phyloP scores from a whole-genome alignment of 2,329 filamentous ascomycete genomes.

The Fusarium solani-melongenae region DNA sequence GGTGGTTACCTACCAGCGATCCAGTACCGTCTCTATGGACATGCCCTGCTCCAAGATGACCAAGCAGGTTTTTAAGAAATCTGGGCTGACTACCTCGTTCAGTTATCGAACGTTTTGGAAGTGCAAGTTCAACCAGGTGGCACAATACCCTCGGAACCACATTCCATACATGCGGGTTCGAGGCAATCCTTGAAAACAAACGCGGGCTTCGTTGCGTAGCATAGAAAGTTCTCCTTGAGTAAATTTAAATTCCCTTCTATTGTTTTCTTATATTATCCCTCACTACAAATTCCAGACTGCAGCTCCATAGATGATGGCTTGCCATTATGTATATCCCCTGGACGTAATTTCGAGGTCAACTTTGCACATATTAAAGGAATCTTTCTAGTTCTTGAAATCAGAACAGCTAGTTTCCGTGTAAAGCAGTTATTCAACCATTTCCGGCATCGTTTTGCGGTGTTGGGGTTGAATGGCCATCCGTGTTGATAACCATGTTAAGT shows the following conservation, averaged over 20 bases:
- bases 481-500: too few species aligned
- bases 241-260: neutral
- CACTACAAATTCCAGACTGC: too few species aligned
- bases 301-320: too few species aligned
- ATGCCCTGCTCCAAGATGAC: neutral
- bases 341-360: too few species aligned
- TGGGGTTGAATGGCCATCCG: too few species aligned
- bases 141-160: neutral
- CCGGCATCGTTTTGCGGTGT: too few species aligned
- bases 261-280: too few species aligned
- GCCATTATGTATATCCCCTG: too few species aligned
- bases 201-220: neutral
- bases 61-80: neutral
- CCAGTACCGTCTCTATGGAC: neutral
- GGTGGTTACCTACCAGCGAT: neutral
- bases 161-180: neutral
- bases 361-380: too few species aligned
- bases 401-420: too few species aligned
- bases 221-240: neutral
- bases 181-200: neutral
- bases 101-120: neutral
- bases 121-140: neutral
- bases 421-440: too few species aligned
- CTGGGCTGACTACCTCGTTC: neutral
- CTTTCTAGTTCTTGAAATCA: too few species aligned